Evolutionary conservation across 2,329 filamentous ascomycete species (phyloP).

Genomic region (Ambrosiella xylebori): DNA sequence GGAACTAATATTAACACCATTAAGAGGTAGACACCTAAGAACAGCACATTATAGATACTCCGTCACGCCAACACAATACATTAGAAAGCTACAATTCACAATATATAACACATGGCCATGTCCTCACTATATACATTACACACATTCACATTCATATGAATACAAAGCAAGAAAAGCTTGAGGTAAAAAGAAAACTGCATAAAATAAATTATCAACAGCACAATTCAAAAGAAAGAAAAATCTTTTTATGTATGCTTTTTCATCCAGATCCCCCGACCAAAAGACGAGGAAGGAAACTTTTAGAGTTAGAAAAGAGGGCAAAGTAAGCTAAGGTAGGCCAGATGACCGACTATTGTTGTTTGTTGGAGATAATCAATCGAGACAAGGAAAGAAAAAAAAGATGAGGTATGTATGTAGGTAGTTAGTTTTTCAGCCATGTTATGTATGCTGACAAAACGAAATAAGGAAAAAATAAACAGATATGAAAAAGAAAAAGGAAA

Average conservation of each 20-base stretch:
- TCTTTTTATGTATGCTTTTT: slow-evolving; percentile 3
- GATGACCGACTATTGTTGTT: neutral
- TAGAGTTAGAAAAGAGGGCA: slow-evolving; percentile 15
- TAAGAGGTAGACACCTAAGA: no score
- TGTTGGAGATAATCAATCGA: slow-evolving; percentile 3
- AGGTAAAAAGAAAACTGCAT: neutral
- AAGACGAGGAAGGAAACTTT: neutral
- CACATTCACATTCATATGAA: neutral
- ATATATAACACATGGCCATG: no score
- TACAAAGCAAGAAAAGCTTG: no score
- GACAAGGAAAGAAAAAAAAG: slow-evolving; percentile 10
- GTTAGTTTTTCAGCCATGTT: slow-evolving; percentile 14
- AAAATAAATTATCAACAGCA: neutral
- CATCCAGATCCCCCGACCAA: neutral
- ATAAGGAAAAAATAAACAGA: slow-evolving; percentile 17
- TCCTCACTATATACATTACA: neutral
- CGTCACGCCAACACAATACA: no score
- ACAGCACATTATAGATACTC: no score
- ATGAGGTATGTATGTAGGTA: slow-evolving; percentile 11
- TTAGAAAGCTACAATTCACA: no score
- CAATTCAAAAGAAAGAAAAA: neutral
- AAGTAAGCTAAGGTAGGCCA: slow-evolving; percentile 15
- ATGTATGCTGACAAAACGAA: slow-evolving; percentile 14
- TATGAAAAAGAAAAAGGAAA: slow-evolving; percentile 18
- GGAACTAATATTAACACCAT: no score